Evolutionary conservation across 2,329 filamentous ascomycete genomes (phyloP).

Genomic region (Xylaria arbuscula): DNA sequence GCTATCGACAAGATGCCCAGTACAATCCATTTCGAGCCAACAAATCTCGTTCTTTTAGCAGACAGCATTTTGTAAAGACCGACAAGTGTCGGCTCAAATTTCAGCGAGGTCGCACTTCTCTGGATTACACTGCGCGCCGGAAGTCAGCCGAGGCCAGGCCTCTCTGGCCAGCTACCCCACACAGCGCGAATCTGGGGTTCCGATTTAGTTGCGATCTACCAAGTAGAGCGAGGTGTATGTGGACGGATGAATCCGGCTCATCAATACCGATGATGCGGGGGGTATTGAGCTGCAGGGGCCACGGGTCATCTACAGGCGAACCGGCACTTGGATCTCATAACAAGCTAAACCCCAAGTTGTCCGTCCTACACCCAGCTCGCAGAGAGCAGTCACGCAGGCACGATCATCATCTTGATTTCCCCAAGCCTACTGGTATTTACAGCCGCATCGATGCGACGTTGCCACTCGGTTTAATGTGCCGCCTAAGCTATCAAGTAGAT

Average conservation of each 20-base stretch:
- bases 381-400: background rate
- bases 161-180: constrained; percentile 9
- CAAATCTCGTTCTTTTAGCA: constrained; percentile 5
- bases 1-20: background rate
- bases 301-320: background rate
- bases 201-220: background rate
- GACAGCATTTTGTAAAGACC: background rate
- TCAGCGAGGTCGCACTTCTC: constrained; percentile 5
- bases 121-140: background rate
- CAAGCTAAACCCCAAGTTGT: background rate
- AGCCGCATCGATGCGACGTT: too few species aligned
- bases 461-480: constrained; percentile 10
- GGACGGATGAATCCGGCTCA: constrained; percentile 18
- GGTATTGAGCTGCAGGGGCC: background rate
- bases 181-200: background rate
- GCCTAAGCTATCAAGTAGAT: constrained; percentile 3
- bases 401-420: background rate
- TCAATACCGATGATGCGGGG: constrained; percentile 8
- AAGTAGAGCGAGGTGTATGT: constrained; percentile 2
- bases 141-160: background rate
- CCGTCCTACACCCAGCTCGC: background rate
- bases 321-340: constrained; percentile 10
- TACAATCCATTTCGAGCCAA: constrained; percentile 6
- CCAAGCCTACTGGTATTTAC: background rate
- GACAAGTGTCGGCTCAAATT: constrained; percentile 1